Evolutionary conservation across 192 early-diverging fungal genomes (phyloP).

Genomic region (Glomus cerebriforme): DNA sequence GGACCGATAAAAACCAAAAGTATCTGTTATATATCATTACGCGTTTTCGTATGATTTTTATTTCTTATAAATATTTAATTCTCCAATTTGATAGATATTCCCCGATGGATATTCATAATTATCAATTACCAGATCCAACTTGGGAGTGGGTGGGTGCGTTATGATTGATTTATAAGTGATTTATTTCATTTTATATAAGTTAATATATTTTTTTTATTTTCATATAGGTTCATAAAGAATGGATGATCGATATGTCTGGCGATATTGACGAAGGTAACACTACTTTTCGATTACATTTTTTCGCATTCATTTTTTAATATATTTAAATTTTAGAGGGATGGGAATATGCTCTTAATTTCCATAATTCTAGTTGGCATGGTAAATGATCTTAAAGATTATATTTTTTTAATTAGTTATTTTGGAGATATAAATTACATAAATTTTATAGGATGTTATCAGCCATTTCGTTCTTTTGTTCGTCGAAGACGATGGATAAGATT

Average conservation of each 20-base stretch:
- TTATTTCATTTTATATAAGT: not conserved
- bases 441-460: conserved; percentile 43
- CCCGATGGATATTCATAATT: conserved; percentile 51
- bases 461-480: conserved; percentile 57
- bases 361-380: conserved; percentile 57
- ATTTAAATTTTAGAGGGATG: conserved; percentile 46
- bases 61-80: not conserved
- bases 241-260: conserved; percentile 63
- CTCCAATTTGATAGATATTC: conserved; percentile 37
- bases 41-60: not conserved
- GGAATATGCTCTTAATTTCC: conserved; percentile 58
- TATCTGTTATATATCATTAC: conserved; percentile 7
- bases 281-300: not conserved
- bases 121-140: conserved; percentile 51
- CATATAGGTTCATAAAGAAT: conserved; percentile 46
- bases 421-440: not conserved
- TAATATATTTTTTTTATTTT: not conserved
- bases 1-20: conserved; percentile 50
- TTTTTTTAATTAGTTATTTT: not conserved
- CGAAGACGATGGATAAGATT: conserved; percentile 54
- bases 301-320: not conserved
- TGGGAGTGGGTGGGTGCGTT: conserved; percentile 62
- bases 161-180: not conserved
- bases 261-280: conserved; percentile 55
- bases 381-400: conserved; percentile 18